These are phyloP conservation scores for Alternaria rosae DNA, from an alignment of 2,329 filamentous ascomycete species.

Conservation along the genomic window DNA sequence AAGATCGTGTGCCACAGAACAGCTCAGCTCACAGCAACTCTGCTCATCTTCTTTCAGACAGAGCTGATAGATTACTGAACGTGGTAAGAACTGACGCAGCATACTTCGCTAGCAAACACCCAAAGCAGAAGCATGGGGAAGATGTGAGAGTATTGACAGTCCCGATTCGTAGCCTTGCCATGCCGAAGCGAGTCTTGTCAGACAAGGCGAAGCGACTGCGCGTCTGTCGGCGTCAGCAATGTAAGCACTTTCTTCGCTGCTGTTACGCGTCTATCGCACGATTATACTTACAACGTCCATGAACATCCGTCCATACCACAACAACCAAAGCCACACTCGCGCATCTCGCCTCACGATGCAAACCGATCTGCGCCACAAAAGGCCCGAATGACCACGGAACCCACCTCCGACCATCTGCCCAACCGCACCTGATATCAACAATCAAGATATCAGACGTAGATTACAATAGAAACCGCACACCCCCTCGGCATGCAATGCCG, in stretches of 20 bases:
- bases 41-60: not conserved
- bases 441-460: not conserved
- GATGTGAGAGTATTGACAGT: not conserved
- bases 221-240: not conserved
- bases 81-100: not conserved
- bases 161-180: not conserved
- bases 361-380: not conserved
- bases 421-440: not conserved
- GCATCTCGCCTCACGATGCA: not conserved
- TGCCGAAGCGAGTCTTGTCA: not conserved
- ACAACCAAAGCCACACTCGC: not conserved
- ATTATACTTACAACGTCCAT: not conserved
- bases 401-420: not conserved
- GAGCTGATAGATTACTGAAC: not conserved
- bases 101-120: not conserved
- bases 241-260: not conserved
- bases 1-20: not conserved
- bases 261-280: not conserved
- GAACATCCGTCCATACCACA: not conserved
- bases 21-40: not conserved
- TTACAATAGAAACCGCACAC: not conserved
- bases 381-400: not conserved
- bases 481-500: not conserved
- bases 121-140: not conserved
- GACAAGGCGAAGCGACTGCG: not conserved